phyloP scores from a whole-genome alignment of 1,139 yeast species.

The Kurtzmaniella quercitrusa region DNA sequence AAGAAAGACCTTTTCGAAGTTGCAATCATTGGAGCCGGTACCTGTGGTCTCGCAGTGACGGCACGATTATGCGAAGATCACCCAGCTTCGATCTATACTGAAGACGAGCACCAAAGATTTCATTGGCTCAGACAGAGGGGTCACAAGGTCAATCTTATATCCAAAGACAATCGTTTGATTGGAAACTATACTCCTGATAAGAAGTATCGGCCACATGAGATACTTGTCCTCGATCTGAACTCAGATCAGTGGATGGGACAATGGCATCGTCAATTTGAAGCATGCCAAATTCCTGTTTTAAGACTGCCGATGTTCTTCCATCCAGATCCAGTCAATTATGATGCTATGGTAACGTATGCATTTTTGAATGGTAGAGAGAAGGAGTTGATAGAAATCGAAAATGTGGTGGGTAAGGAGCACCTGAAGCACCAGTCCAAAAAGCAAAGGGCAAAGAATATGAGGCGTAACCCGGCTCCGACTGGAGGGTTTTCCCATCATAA shows the following conservation, averaged over 20 bases:
- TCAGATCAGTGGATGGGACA: constrained; percentile 33
- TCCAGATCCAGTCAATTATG: constrained; percentile 44
- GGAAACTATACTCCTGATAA: constrained; percentile 13
- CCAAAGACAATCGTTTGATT: background rate
- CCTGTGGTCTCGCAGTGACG: constrained; percentile 36
- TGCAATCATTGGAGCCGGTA: constrained; percentile 37
- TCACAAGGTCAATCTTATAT: constrained; percentile 22
- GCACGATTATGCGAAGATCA: constrained; percentile 34
- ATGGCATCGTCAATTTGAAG: constrained; percentile 42
- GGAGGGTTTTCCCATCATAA: constrained; percentile 17
- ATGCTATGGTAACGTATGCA: constrained; percentile 42
- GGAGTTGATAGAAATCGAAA: constrained; percentile 40
- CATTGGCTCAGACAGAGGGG: constrained; percentile 36
- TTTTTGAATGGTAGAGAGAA: constrained; percentile 26
- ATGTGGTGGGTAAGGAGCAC: constrained; percentile 45
- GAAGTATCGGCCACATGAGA: constrained; percentile 21
- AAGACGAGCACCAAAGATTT: constrained; percentile 41
- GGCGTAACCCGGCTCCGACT: constrained; percentile 12
- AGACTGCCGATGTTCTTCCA: constrained; percentile 51
- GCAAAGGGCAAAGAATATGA: constrained; percentile 12
- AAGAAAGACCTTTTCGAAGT: constrained; percentile 26
- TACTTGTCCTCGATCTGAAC: constrained; percentile 30
- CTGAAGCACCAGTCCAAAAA: constrained; percentile 42
- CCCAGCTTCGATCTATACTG: constrained; percentile 38
- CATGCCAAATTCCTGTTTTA: constrained; percentile 42